phyloP scores from a whole-genome alignment of 2,329 filamentous ascomycete species.

The Dactylellina sp. region DNA sequence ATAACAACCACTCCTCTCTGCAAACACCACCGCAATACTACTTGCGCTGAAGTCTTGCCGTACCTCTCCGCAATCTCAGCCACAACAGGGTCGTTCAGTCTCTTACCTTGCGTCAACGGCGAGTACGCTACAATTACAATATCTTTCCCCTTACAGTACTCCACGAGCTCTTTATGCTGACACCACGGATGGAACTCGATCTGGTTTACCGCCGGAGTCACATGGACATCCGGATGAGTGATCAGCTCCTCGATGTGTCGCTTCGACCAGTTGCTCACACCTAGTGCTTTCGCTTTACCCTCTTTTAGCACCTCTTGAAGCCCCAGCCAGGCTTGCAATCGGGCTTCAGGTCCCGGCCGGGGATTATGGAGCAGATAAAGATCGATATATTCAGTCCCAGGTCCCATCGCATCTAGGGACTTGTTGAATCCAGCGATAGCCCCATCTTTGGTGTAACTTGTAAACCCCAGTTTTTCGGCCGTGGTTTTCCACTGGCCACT shows the following conservation, averaged over 20 bases:
- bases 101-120: slow-evolving; percentile 76
- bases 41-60: slow-evolving; percentile 76
- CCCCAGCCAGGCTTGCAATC: slow-evolving; percentile 79
- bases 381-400: slow-evolving; percentile 79
- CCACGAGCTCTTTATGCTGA: slow-evolving; percentile 74
- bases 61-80: slow-evolving; percentile 76
- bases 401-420: slow-evolving; percentile 33
- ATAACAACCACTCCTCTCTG: slow-evolving; percentile 79
- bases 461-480: slow-evolving; percentile 19
- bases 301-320: slow-evolving; percentile 79
- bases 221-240: slow-evolving; percentile 60
- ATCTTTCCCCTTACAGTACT: slow-evolving; percentile 73
- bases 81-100: slow-evolving; percentile 76
- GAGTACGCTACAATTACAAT: slow-evolving; percentile 84
- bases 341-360: slow-evolving; percentile 75
- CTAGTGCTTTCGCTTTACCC: slow-evolving; percentile 76
- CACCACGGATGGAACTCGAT: slow-evolving; percentile 87
- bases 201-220: slow-evolving; percentile 79
- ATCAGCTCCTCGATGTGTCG: slow-evolving; percentile 75
- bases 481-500: slow-evolving; percentile 25
- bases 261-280: slow-evolving; percentile 81
- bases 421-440: slow-evolving; percentile 32
- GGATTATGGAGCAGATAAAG: slow-evolving; percentile 83
- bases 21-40: slow-evolving; percentile 81
- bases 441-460: slow-evolving; percentile 19